Evolutionary conservation across 2,329 filamentous ascomycete species (phyloP), one percentile per base, ranked within the genome.

Genomic region (Harringtonia lauricola): DNA sequence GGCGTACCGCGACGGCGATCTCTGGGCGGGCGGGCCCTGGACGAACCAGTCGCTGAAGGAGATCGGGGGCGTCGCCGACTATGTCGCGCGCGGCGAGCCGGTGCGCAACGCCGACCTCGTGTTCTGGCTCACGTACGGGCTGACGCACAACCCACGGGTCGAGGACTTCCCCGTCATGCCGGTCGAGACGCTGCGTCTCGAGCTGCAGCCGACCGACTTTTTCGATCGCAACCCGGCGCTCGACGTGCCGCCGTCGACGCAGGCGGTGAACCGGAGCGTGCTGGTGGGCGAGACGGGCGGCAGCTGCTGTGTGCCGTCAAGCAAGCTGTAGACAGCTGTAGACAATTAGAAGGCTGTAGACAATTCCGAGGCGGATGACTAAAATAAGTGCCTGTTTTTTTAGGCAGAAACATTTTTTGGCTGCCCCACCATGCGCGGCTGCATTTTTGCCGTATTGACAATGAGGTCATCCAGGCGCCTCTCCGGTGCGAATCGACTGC

Each of bases 161-260:
- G 79, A 83, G 51, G 79, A 83, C 54, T 83, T 79, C 65, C 79
- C 77, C 0, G 75, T 82, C 6, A 83, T 83, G 80, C 79, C 79
- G 0, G 70, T 65, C 45, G 79, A 83, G 54, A 70, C 64, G 41
- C 60, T 75, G 49, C 61, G 59, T 44, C 67, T 74, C 0, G 57
- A 60, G 0, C 54, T 76, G 36, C 73, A 72, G 53, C 71, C 72
- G 0, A 65, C 70, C 1, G 74, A 75, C 46, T 74, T 76, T 54
- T 75, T 74, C 47, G 56, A 61, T 1, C 61, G 62, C 8, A 74
- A 74, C 42, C 71, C 69, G 0, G 67, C 63, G 0, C 42, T 74
- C 12, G 70, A 76, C 50, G 67, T 75, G 1, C 63, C 67, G 0
- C 59, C 63, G 3, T 64, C 63, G 3, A 60, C 49, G 0, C 61